Conservation (phyloP, 371 early-diverging fungal species). For the Basidiobolus meristosporus region DNA sequence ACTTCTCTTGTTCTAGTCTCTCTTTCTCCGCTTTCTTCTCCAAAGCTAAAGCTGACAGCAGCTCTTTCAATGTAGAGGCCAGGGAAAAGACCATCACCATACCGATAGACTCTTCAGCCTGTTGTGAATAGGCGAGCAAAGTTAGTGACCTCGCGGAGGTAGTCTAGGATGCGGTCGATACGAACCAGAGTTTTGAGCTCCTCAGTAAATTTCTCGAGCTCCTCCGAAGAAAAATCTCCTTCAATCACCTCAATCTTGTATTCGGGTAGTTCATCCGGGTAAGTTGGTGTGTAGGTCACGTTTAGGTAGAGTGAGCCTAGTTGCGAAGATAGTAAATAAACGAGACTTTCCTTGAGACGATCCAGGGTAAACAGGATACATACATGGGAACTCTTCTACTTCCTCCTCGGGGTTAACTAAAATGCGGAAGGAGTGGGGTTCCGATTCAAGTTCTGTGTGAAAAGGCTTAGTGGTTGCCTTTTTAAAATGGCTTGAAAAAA, state of each 20-base stretch:
- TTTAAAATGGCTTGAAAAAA: too few species aligned
- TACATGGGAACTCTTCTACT: constrained; percentile 25
- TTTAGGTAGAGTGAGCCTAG: constrained; percentile 28
- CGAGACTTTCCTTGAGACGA: background rate
- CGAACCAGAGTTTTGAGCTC: constrained; percentile 5
- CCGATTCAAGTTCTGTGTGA: too few species aligned
- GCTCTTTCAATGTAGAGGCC: constrained; percentile 58
- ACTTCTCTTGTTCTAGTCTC: constrained; percentile 29
- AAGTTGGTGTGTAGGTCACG: constrained; percentile 63
- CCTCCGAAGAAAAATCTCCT: constrained; percentile 12
- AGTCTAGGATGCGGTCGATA: background rate
- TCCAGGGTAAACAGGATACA: background rate
- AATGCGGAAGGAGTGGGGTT: constrained; percentile 13
- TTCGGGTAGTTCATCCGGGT: constrained; percentile 71
- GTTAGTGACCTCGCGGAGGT: too few species aligned
- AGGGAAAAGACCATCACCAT: constrained; percentile 87
- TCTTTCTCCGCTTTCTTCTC: constrained; percentile 27
- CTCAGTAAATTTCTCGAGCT: too few species aligned
- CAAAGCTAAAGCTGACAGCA: constrained; percentile 31
- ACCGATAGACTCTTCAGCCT: constrained; percentile 61
- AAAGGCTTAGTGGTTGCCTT: too few species aligned
- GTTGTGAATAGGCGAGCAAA: background rate
- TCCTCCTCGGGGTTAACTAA: constrained; percentile 25
- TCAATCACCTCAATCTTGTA: constrained; percentile 32
- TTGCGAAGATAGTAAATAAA: background rate